Base-by-base conservation (phyloP, 2,329 filamentous ascomycete genomes). In the Clonostachys rosea region DNA sequence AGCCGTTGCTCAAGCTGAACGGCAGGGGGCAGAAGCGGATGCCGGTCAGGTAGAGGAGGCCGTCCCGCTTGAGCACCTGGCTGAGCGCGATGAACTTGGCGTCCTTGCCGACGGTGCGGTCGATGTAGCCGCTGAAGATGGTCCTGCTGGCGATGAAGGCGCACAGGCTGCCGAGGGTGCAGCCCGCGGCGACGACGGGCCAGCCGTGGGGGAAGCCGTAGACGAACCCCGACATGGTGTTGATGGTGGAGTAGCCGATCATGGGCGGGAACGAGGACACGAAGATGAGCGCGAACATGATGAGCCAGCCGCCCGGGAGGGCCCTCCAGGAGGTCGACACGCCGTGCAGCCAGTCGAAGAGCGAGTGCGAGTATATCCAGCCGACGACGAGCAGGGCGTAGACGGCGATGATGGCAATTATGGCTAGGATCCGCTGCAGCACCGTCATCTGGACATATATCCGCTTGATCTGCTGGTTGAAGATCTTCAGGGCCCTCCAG, bases 1-100 rank as follows among this genome's bases (percentile, higher is more conserved):
- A 95, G 44, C 91, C 94, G 62, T 99, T 99, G 61, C 88, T 91
- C 55, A 97, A 73, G 45, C 88, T 94, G 65, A 95, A 99, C 13
- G 94, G 94, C 50, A 99, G 65, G 3, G 94, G 94, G 59, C 92
- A 97, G 53, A 97, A 79, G 33, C 94, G 82, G 56, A 99, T 94
- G 79, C 94, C 95, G 52, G 89, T 85, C 42, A 99, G 76, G 46
- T 97, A 83, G 58, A 90, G 87, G 45, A 99, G 67, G 1, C 94
- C 94, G 59, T 99, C 94, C 59, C 89, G 85, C 54, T 95, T 90
- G 51, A 99, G 74, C 8, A 94, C 94, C 58, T 96, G 79, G 18
- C 88, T 82, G 24, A 99, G 78, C 5, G 94, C 94, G 10, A 94
- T 83, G 64, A 99, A 99, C 45, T 91, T 81, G 62, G 83, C 86